Base-by-base conservation (phyloP, 1,139 yeast species). In the Blastobotrys illinoisensis region DNA sequence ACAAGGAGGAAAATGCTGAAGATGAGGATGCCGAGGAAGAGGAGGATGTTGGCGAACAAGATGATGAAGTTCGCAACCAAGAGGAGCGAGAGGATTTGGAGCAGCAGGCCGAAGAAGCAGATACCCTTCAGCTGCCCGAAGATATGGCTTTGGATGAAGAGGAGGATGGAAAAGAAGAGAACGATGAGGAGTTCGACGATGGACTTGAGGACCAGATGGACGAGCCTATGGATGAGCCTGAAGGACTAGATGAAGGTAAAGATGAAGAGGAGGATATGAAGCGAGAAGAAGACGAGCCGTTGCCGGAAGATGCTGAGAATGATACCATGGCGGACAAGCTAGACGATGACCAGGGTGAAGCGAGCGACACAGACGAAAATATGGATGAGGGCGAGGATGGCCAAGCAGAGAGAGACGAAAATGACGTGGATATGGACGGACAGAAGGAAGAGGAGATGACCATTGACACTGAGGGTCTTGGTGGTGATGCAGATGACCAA, bases 51-150 rank as follows among this genome's bases (percentile, higher is more conserved):
- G 93, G 89, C 7, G 95, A 89, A 67, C 79, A 85, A 14, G 97
- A 89, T 57, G 98, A 91, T 46, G 95, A 90, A 60, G 81, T 91
- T 76, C 82, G 88, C 60, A 75, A 88, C 47, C 96, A 88, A 46
- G 83, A 79, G 23, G 88, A 82, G n/a, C 81, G 76, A 1, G 80
- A 75, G 13, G 80, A 76, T 28, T 74, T 71, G 5, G 73, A 72
- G 46, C 72, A 71, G 2, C 71, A 69, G 24, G 67, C 66, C n/a
- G 71, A 70, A 24, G 70, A 66, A 18, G 60, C 60, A 9, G 78
- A 70, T 16, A 72, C 63, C 5, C 74, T 66, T 14, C 77, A 68
- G 70, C 64, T 50, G 72, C 69, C 70, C 9, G 73, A 69, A 9
- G 67, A 66, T 40, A 59, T 56, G 58, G 65, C 64, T 21, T 67